phyloP scores from a whole-genome alignment of 2,329 filamentous ascomycete genomes.

The Fusarium xylarioides region DNA sequence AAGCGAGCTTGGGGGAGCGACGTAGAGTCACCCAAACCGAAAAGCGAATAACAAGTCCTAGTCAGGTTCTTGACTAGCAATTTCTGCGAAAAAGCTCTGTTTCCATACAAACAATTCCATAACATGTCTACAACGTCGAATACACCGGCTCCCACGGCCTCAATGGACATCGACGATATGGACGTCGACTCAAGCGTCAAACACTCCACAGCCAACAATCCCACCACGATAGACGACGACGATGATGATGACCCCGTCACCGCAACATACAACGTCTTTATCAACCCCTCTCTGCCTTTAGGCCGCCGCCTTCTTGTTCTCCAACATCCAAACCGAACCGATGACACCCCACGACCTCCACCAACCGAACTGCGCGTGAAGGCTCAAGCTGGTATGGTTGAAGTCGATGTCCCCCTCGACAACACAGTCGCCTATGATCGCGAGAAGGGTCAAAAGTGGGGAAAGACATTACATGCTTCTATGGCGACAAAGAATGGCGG shows the following conservation, averaged over 20 bases:
- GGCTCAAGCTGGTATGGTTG: constrained; percentile 81
- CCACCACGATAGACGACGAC: constrained; percentile 37
- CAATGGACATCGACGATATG: constrained; percentile 37
- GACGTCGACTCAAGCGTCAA: constrained; percentile 33
- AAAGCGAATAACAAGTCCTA: neutral
- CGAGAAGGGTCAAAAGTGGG: constrained; percentile 83
- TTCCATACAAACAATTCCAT: neutral
- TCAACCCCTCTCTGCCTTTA: constrained; percentile 75
- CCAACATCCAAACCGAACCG: constrained; percentile 84
- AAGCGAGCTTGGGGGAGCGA: neutral
- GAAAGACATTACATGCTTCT: constrained; percentile 74
- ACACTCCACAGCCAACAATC: constrained; percentile 1
- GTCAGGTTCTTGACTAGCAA: neutral
- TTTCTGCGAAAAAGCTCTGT: neutral
- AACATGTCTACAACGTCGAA: constrained; percentile 25
- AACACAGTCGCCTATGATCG: constrained; percentile 80
- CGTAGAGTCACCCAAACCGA: constrained; percentile 1
- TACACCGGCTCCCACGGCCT: constrained; percentile 13
- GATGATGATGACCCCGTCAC: constrained; percentile 74
- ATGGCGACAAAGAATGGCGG: constrained; percentile 68
- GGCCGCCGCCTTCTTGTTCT: constrained; percentile 79
- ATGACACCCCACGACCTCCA: constrained; percentile 59
- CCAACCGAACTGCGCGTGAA: constrained; percentile 85
- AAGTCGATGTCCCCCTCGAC: constrained; percentile 89
- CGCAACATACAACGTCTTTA: constrained; percentile 82